phyloP scores from a whole-genome alignment of 2,329 filamentous ascomycete species.

The Pyricularia grisea region DNA sequence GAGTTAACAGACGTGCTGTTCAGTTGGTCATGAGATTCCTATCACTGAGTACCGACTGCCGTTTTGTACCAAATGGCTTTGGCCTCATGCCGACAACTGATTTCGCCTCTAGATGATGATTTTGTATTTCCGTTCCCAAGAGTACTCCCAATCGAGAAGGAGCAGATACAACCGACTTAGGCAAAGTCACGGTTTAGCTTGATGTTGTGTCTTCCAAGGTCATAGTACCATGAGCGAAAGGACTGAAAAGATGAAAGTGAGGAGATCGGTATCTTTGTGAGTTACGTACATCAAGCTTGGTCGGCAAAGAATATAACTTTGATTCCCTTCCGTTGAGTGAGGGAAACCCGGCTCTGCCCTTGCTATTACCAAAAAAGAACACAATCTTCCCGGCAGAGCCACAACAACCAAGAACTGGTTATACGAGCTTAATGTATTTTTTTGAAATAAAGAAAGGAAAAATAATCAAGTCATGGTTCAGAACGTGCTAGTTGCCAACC shows the following conservation, averaged over 20 bases:
- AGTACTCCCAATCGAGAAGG: neutral
- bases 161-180: neutral
- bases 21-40: neutral
- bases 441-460: neutral
- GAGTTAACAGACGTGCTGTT: neutral
- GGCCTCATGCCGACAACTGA: neutral
- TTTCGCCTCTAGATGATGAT: neutral
- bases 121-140: neutral
- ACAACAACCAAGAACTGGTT: neutral
- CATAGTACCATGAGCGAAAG: neutral
- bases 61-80: neutral
- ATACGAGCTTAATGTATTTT: neutral
- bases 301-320: neutral
- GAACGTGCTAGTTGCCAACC: conserved; percentile 90
- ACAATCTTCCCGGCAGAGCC: neutral
- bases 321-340: neutral
- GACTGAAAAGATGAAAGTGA: neutral
- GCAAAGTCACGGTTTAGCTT: neutral
- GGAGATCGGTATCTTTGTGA: neutral
- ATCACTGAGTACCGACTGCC: neutral
- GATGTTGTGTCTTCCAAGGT: neutral
- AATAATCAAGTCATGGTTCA: conserved; percentile 30
- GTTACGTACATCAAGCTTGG: neutral
- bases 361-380: neutral
- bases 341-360: neutral